Percentiles rank a stretch among this genome's conserved stretches.
Conservation (phyloP, 352 stramenopile genomes). For the Pythium folliculosum region DNA sequence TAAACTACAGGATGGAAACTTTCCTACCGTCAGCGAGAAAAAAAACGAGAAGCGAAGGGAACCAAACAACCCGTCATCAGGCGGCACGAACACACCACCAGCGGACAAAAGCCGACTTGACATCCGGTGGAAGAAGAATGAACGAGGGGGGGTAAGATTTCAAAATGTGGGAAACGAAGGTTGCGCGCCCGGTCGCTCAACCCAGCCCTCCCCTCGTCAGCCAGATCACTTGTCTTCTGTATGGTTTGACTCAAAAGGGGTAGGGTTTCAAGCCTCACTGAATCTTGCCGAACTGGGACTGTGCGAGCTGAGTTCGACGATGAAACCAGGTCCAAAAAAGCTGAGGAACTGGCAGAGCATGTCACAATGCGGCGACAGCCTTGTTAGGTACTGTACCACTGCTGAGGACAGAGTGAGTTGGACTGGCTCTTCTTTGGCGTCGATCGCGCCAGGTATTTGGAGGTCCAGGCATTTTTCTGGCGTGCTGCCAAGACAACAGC, state of each 20-base stretch:
- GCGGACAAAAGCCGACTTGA: conserved; percentile 8
- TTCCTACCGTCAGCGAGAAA: conserved; percentile 8
- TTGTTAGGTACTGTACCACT: conserved; percentile 16
- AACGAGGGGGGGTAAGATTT: conserved; percentile 5
- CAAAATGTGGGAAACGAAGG: not conserved
- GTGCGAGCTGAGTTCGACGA: conserved; percentile 14
- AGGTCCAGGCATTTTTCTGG: not conserved
- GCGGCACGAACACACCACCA: not conserved
- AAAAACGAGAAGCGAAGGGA: not conserved
- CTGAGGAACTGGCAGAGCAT: not conserved
- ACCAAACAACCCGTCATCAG: too few relatives aligned
- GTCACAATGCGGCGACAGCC: conserved; percentile 21
- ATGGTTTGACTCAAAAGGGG: conserved; percentile 23
- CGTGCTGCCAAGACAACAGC: not conserved
- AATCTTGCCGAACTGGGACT: conserved; percentile 23
- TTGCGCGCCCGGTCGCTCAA: conserved; percentile 19
- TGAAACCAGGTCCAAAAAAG: conserved; percentile 5
- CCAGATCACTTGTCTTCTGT: not conserved
- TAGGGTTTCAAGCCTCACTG: conserved; percentile 11
- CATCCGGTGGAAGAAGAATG: conserved; percentile 10
- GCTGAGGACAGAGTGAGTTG: conserved; percentile 6
- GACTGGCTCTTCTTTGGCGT: conserved; percentile 25
- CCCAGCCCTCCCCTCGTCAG: not conserved
- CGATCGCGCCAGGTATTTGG: not conserved
- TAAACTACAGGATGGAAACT: conserved; percentile 4